Percentiles rank a stretch among this genome's conserved stretches.
Conservation (phyloP, 108 stramenopile species). For the Discostella stelligeroides region DNA sequence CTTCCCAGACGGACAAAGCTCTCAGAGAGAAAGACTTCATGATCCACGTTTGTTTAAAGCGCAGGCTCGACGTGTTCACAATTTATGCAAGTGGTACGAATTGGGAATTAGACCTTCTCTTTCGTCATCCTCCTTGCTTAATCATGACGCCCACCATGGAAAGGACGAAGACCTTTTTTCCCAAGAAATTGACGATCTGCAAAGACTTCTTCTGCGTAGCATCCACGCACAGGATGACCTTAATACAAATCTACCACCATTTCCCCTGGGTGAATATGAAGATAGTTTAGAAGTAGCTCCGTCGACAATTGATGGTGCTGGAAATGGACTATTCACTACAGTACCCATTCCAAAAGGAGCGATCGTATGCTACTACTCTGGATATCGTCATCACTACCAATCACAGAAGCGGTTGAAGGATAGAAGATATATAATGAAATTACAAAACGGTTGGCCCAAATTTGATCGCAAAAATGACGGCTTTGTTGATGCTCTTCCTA, state of each 20-base stretch:
- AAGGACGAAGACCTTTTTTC: constrained; percentile 40
- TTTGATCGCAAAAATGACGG: constrained; percentile 40
- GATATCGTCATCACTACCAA: constrained; percentile 49
- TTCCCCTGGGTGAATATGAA: constrained; percentile 33
- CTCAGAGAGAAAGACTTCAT: constrained; percentile 6
- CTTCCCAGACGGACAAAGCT: constrained; percentile 29
- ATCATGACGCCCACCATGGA: constrained; percentile 23
- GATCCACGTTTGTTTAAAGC: constrained; percentile 31
- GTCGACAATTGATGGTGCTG: constrained; percentile 42
- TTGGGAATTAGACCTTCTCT: constrained; percentile 42
- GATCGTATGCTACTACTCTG: constrained; percentile 36
- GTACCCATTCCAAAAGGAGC: constrained; percentile 27
- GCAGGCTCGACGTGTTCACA: constrained; percentile 29
- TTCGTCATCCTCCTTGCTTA: constrained; percentile 20
- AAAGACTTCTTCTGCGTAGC: constrained; percentile 29
- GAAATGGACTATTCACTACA: constrained; percentile 37
- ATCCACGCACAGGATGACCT: constrained; percentile 43
- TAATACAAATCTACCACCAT: constrained; percentile 42
- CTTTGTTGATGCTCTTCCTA: constrained; percentile 40
- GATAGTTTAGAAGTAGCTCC: constrained; percentile 21
- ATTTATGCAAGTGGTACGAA: constrained; percentile 41
- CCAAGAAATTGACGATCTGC: constrained; percentile 24
- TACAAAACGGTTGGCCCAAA: constrained; percentile 47
- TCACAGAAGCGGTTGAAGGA: constrained; percentile 39
- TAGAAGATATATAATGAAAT: constrained; percentile 36